These are phyloP conservation scores for Pulveroboletus sp. DNA, from an alignment of 768 basidiomycete species.

Conservation along the genomic window DNA sequence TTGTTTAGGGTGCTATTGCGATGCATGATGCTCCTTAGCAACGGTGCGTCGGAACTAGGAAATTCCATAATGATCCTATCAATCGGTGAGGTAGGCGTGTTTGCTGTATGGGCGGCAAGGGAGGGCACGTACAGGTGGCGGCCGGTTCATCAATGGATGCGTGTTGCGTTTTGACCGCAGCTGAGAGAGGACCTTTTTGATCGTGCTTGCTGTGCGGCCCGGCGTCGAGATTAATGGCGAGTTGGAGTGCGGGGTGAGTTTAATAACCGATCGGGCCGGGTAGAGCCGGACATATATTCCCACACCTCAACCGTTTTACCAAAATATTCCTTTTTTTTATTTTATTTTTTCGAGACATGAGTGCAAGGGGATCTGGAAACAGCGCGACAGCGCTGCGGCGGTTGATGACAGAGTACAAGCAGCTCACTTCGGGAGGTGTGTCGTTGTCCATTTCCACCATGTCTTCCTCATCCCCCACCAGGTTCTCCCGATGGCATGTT, in stretches of 20 bases:
- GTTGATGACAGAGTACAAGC: constrained; percentile 92
- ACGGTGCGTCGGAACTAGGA: constrained; percentile 8
- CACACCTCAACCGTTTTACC: too few relatives aligned
- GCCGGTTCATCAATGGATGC: constrained; percentile 9
- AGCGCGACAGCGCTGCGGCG: constrained; percentile 76
- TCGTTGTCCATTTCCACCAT: neutral
- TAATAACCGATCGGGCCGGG: neutral
- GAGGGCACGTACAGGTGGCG: neutral
- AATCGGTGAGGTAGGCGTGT: neutral
- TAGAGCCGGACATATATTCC: neutral
- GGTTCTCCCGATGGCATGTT: constrained; percentile 95
- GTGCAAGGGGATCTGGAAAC: constrained; percentile 45
- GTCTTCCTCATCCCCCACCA: constrained; percentile 24
- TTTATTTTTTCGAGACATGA: constrained; percentile 37
- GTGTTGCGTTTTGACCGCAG: constrained; percentile 4
- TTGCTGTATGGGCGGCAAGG: too few relatives aligned
- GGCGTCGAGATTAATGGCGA: neutral
- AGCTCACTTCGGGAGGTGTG: constrained; percentile 73
- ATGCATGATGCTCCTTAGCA: neutral
- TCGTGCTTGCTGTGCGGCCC: too few relatives aligned
- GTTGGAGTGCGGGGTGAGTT: neutral
- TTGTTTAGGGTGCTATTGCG: neutral
- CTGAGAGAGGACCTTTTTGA: too few relatives aligned
- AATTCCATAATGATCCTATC: neutral
- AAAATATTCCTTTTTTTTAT: too few relatives aligned